Evolutionary conservation across 371 early-diverging fungal genomes (phyloP), one percentile per base, ranked within the genome.

Genomic region (Funneliformis caledonium): DNA sequence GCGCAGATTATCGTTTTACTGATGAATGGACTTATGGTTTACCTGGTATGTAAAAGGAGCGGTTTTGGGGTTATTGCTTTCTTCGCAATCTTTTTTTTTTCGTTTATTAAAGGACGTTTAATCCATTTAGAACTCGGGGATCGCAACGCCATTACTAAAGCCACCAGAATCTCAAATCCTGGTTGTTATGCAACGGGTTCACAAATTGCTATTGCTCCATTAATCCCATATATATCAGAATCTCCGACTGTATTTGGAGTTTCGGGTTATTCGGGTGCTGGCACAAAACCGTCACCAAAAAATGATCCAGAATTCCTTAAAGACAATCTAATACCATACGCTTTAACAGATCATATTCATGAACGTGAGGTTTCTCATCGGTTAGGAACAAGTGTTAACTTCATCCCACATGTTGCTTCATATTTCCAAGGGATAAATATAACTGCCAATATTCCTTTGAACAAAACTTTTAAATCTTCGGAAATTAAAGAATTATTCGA

Each of bases 141-240:
- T 82, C 91, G 95, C 45, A 85, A 85, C 42, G 84, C 89, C 72
- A 82, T 96, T 52, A 78, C 76, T 10, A 87, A 86, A 4, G 88
- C 92, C 42, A 91, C 84, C 19, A 91, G 91, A 72, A 93, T 98
- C 72, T 90, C 96, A 75, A 98, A 98, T 87, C 99, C 99, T 6
- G 99, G 99, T 0, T 98, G 99, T 87, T 98, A 98, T 85, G 99
- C 99, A 11, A 98, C 99, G 1, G 98, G 97, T 43, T 90, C 95
- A 22, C 99, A 98, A 88, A 85, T 98, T 83, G 93, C 95, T 0
- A 85, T 97, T 69, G 93, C 92, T 9, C 98, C 99, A 9, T 83
- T 94, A 61, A 81, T 94, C 56, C 90, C 92, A 45, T 92, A 91
- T 75, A 72, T 94, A 78, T 91, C 90, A 26, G 82, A 85, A 26